Evolutionary conservation across 164 flowering plant genomes (phyloP), one percentile per base, ranked within the genome.

Genomic region (Pachysandra terminalis): DNA sequence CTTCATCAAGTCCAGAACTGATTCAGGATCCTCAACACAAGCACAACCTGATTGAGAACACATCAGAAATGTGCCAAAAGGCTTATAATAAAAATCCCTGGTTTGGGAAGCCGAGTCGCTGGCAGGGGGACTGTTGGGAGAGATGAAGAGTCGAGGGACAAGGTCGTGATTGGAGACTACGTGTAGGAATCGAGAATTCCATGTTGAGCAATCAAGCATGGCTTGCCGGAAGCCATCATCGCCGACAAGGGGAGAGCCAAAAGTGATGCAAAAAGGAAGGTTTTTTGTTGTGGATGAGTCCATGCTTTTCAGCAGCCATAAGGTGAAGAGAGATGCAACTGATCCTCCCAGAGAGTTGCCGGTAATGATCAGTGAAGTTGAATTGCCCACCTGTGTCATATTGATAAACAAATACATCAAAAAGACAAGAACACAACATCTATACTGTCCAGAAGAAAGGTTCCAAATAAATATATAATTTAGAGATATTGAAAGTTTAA

Each of bases 291-390:
- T 45, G 26, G 65, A 15, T 19, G 35, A 10, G 21, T 69, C 17
- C 3, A 79, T 55, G 67, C 26, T 65, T 8, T 78, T 68, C 16
- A 81, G 69, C 48, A 82, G 71, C 82, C 82, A 83, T 64, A 85
- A 61, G 59, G 86, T 78, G 74, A 74, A 85, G 45, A 85, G 88
- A 35, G 81, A 65, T 19, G 86, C 88, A 63, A 85, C 25, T 1
- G 83, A 79, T 70, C 86, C 88, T 60, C 86, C 86, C 0, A 82
- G 45, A 51, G 77, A 66, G 24, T 74, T 74, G n/a, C 86, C 86
- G 17, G 84, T 81, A 41, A 85, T 61, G 19, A 85, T 68, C 21
- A 78, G 8, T 17, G 66, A 70, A 10, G 1, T 51, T 32, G 68
- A 22, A 15, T 8, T 51, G 0, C 13, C 56, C 22, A 55, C 6